These are phyloP conservation scores for Colletotrichum godetiae DNA, from an alignment of 2,329 filamentous ascomycete genomes.

Conservation along the genomic window DNA sequence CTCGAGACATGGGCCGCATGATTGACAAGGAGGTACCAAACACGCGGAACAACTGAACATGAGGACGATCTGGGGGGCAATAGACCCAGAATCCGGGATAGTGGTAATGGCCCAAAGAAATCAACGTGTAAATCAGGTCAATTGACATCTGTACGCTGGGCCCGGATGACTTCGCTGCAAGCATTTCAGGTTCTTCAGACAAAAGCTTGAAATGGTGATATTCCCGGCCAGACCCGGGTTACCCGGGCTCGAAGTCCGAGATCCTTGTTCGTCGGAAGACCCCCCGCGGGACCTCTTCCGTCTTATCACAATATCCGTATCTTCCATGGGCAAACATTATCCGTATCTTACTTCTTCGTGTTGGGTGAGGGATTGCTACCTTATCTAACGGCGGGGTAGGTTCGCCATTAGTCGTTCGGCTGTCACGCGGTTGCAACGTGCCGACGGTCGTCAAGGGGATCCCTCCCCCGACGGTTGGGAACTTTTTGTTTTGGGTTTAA, in stretches of 20 bases:
- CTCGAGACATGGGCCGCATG: not conserved
- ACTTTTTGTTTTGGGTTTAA: slow-evolving; percentile 6
- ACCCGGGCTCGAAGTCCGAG: not conserved
- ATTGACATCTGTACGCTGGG: not conserved
- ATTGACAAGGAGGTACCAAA: not conserved
- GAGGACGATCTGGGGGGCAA: not conserved
- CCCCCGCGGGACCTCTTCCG: slow-evolving; percentile 23
- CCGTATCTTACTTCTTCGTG: not conserved
- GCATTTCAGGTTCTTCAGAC: not conserved
- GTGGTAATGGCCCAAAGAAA: not conserved
- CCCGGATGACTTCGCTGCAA: not conserved
- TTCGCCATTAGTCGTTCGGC: not conserved
- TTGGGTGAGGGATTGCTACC: not conserved
- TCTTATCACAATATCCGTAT: slow-evolving; percentile 26
- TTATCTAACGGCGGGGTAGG: slow-evolving; percentile 27
- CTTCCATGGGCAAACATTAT: not conserved
- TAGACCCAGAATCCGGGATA: not conserved
- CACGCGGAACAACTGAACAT: not conserved
- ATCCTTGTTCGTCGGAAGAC: slow-evolving; percentile 12
- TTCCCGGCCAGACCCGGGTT: slow-evolving; percentile 18
- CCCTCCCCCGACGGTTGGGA: slow-evolving; percentile 8
- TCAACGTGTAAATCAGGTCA: not conserved
- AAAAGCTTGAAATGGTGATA: not conserved
- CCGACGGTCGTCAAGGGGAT: slow-evolving; percentile 5
- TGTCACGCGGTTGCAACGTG: slow-evolving; percentile 25